Evolutionary conservation across 2,329 filamentous ascomycete genomes (phyloP), one percentile per base, ranked within the genome.

Genomic region (Parascedosporium putredinis): DNA sequence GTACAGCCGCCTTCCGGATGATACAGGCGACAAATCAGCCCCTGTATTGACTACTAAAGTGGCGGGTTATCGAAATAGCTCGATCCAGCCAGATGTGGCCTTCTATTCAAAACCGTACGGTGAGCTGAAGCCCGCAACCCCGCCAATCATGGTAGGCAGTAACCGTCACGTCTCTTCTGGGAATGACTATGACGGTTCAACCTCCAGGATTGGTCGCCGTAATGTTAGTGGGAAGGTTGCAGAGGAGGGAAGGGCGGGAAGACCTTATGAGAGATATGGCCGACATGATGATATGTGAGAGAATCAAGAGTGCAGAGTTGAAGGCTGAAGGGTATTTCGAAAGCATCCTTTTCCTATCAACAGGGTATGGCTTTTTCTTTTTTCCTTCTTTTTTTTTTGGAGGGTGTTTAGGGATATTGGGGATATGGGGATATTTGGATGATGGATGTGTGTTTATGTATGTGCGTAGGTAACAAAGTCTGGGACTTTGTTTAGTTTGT

Each of bases 211-310:
- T 48, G 67, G 65, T 16, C 68, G 75, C 44, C 68, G 83, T 43
- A 80, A 84, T 53, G 83, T 87, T 2, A 88, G 84, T 60, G 86
- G 85, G 1, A 87, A 85, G 69, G 65, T 81, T 50, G 84, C 75
- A 0, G 85, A 89, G 62, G 86, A 90, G 61, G 85, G 85, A 2
- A 67, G 75, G 44, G 78, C 66, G 2, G 68, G 65, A 9, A 33
- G 40, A 12, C 7, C 34, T 12, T 45, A 34, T 8, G 27, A 29
- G 40, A 50, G 38, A n/a, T 45, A 31, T n/a, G 16, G 38, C 24
- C 5, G 23, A 22, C 45, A 45, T 18, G 47, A 38, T 10, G 24
- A 45, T 29, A n/a, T n/a, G n/a, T 44, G 18, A 34, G 27, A 31
- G 27, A 7, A 12, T 31, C 7, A 31, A 6, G 27, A 31, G 7